Evolutionary conservation across 805 yeast genomes (phyloP).

Genomic region (Candida multigemmis): DNA sequence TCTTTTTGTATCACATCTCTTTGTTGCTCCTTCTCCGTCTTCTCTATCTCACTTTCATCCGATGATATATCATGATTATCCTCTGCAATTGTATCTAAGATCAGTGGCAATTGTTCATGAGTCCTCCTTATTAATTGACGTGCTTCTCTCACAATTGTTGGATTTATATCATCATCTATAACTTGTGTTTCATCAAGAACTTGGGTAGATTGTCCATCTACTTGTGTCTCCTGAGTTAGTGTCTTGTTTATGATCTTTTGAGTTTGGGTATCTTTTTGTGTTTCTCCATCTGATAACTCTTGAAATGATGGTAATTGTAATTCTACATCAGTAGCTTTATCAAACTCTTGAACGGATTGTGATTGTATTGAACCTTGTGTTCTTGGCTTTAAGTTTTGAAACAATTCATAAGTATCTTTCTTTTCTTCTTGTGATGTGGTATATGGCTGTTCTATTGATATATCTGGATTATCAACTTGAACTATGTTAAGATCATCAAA

Average conservation of each 20-base stretch:
- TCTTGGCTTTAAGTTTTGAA: constrained; percentile 21
- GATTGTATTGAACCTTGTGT: constrained; percentile 1
- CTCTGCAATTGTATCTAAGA: no score
- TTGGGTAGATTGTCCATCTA: constrained; percentile 3
- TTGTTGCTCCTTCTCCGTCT: no score
- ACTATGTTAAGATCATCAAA: not conserved
- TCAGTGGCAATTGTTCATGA: no score
- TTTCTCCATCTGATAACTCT: not conserved
- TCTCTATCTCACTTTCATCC: no score
- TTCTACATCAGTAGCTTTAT: not conserved
- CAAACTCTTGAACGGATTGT: constrained; percentile 1
- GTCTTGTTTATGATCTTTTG: constrained; percentile 1
- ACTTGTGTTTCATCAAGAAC: constrained; percentile 2
- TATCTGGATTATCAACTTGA: constrained; percentile 2
- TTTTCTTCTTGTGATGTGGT: constrained; percentile 1
- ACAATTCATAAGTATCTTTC: constrained; percentile 8
- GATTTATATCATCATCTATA: no score
- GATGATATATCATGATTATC: no score
- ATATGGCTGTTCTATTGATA: not conserved
- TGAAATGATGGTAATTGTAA: constrained; percentile 2
- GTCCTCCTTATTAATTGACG: no score
- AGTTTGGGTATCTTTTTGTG: constrained; percentile 2
- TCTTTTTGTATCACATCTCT: constrained; percentile 1
- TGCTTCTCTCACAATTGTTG: no score
- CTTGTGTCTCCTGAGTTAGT: constrained; percentile 1